These are phyloP conservation scores for Yamadazyma epiphylla DNA, from an alignment of 1,139 yeast genomes.

Conservation along the genomic window DNA sequence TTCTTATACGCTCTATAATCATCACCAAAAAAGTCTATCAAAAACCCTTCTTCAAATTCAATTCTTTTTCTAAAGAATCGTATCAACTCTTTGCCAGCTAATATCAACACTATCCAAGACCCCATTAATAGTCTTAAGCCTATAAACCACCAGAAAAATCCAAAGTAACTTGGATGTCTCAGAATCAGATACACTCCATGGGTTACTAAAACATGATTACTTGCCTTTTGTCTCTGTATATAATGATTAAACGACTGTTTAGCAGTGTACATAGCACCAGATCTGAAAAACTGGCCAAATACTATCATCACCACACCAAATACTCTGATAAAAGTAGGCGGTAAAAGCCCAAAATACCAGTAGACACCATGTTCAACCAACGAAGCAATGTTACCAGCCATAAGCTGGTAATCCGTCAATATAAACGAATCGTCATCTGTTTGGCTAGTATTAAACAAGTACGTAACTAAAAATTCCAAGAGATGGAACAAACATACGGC, in stretches of 20 bases:
- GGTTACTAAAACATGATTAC: constrained; percentile 64
- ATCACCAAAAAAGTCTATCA: constrained; percentile 66
- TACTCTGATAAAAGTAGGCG: constrained; percentile 1
- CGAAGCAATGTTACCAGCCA: constrained; percentile 51
- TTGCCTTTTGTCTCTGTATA: constrained; percentile 50
- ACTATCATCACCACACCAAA: constrained; percentile 48
- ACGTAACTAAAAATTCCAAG: constrained; percentile 77
- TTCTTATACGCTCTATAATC: constrained; percentile 53
- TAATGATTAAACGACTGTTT: constrained; percentile 84
- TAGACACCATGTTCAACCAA: constrained; percentile 19
- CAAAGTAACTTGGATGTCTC: constrained; percentile 90
- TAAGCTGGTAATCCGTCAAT: constrained; percentile 66
- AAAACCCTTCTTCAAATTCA: constrained; percentile 59
- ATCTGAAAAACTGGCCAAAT: constrained; percentile 64
- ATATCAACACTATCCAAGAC: constrained; percentile 35
- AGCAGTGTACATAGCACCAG: constrained; percentile 84
- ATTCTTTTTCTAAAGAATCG: constrained; percentile 68
- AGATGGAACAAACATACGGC: constrained; percentile 66
- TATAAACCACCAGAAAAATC: constrained; percentile 91
- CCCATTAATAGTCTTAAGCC: constrained; percentile 73
- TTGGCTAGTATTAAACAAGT: constrained; percentile 61
- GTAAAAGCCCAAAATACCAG: constrained; percentile 4
- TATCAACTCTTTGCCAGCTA: constrained; percentile 45
- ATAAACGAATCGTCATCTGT: constrained; percentile 76
- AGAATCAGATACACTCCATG: constrained; percentile 62